Evolutionary conservation across 2,329 filamentous ascomycete species (phyloP).

Genomic region (Neocatenulostroma microsporum): DNA sequence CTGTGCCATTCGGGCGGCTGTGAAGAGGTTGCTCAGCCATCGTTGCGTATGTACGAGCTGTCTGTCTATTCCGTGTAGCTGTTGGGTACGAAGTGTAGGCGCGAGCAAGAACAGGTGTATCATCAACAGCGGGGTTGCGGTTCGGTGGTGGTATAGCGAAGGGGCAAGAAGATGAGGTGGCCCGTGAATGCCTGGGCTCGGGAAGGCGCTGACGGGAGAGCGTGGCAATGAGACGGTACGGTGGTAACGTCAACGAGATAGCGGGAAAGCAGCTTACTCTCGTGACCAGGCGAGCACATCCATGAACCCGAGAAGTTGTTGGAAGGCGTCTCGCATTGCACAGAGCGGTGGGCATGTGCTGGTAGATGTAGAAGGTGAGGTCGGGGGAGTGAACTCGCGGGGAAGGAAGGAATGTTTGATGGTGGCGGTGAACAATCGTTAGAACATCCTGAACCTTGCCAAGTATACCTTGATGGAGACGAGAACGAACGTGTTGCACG

Average conservation of each 20-base stretch:
- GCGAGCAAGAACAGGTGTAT: not conserved
- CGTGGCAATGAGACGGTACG: not conserved
- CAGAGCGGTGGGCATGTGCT: not conserved
- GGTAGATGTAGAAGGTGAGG: not conserved
- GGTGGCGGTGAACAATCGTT: too few relatives aligned
- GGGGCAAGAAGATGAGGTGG: not conserved
- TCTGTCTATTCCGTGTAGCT: too few relatives aligned
- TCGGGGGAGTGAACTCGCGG: too few relatives aligned
- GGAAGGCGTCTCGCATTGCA: not conserved
- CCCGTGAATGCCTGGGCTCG: too few relatives aligned
- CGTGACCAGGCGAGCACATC: not conserved
- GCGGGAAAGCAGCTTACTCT: not conserved
- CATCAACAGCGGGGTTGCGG: not conserved
- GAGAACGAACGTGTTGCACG: too few relatives aligned
- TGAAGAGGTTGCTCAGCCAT: constrained; percentile 9
- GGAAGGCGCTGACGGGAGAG: not conserved
- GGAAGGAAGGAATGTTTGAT: too few relatives aligned
- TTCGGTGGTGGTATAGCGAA: not conserved
- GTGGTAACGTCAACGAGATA: not conserved
- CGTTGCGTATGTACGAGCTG: too few relatives aligned
- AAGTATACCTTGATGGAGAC: too few relatives aligned
- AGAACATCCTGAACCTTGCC: too few relatives aligned
- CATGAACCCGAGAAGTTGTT: not conserved
- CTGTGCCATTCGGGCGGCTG: constrained; percentile 1
- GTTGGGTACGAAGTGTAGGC: not conserved